Evolutionary conservation across 371 early-diverging fungal genomes (phyloP).

Genomic region (Syncephalis fuscata): DNA sequence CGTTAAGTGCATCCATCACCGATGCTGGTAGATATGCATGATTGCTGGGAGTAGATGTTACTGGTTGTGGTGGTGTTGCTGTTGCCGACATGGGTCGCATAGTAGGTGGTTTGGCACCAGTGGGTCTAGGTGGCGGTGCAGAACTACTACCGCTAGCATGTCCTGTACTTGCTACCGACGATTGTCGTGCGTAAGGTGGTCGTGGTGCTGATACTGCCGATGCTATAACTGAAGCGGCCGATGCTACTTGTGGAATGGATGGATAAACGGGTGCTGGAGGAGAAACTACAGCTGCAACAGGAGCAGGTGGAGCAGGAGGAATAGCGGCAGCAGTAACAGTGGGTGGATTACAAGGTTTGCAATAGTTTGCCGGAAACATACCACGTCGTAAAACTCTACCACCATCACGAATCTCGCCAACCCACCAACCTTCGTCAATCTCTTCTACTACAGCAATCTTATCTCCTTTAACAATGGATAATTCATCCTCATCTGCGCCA

Average conservation of each 20-base stretch:
- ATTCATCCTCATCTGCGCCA: slow-evolving; percentile 43
- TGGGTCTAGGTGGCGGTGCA: background rate
- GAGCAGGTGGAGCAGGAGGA: too few relatives aligned
- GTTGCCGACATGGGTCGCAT: background rate
- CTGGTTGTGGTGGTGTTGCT: background rate
- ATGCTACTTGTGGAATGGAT: too few relatives aligned
- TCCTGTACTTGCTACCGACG: too few relatives aligned
- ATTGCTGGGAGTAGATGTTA: background rate
- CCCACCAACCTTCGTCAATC: slow-evolving; percentile 79
- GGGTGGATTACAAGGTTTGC: slow-evolving; percentile 12
- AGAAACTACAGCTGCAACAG: too few relatives aligned
- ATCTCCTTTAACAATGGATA: slow-evolving; percentile 48
- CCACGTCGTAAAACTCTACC: too few relatives aligned
- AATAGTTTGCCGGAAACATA: slow-evolving; percentile 77
- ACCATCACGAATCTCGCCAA: slow-evolving; percentile 42
- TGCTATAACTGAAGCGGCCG: too few relatives aligned
- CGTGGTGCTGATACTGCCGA: too few relatives aligned
- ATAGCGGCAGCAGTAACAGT: background rate
- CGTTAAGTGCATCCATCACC: background rate
- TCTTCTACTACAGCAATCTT: slow-evolving; percentile 52
- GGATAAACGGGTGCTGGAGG: too few relatives aligned
- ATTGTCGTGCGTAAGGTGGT: too few relatives aligned
- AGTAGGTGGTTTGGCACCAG: background rate
- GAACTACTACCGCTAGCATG: background rate
- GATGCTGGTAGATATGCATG: slow-evolving; percentile 3